A percentile compares a stretch with the other conserved stretches of the same genome.
phyloP scores from a whole-genome alignment of 2,329 filamentous ascomycete species.

The Balansia obtecta region DNA sequence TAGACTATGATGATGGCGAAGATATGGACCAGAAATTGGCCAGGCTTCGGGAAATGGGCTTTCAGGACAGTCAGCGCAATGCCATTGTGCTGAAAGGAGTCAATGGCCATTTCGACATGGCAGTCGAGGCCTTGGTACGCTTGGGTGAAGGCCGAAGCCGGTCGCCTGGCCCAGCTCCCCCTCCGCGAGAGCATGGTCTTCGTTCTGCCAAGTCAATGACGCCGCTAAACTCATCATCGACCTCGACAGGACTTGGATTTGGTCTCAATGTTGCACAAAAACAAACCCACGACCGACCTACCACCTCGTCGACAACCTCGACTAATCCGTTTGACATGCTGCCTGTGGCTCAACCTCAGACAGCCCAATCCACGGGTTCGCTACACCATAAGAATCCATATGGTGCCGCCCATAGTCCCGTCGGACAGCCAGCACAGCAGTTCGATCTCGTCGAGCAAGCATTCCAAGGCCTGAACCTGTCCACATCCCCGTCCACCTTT shows the following conservation, averaged over 20 bases:
- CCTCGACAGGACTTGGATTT: constrained; percentile 17
- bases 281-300: constrained; percentile 20
- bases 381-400: constrained; percentile 46
- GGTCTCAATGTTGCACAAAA: constrained; percentile 21
- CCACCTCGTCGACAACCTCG: constrained; percentile 33
- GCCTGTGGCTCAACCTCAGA: constrained; percentile 42
- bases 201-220: constrained; percentile 42
- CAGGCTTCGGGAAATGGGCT: constrained; percentile 81
- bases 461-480: constrained; percentile 65
- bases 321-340: constrained; percentile 58
- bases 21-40: constrained; percentile 65
- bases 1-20: constrained; percentile 41
- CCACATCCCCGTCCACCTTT: constrained; percentile 41
- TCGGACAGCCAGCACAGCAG: constrained; percentile 37
- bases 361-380: constrained; percentile 52
- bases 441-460: constrained; percentile 45
- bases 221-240: constrained; percentile 30
- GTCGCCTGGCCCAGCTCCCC: constrained; percentile 21
- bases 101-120: constrained; percentile 72
- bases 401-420: constrained; percentile 53
- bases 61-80: constrained; percentile 72
- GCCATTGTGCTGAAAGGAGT: constrained; percentile 69
- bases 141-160: constrained; percentile 57
- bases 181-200: constrained; percentile 34
- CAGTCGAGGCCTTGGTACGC: constrained; percentile 73